Evolutionary conservation across 2,329 filamentous ascomycete genomes (phyloP), one percentile per base, ranked within the genome.

Genomic region (Colletotrichum cereale): DNA sequence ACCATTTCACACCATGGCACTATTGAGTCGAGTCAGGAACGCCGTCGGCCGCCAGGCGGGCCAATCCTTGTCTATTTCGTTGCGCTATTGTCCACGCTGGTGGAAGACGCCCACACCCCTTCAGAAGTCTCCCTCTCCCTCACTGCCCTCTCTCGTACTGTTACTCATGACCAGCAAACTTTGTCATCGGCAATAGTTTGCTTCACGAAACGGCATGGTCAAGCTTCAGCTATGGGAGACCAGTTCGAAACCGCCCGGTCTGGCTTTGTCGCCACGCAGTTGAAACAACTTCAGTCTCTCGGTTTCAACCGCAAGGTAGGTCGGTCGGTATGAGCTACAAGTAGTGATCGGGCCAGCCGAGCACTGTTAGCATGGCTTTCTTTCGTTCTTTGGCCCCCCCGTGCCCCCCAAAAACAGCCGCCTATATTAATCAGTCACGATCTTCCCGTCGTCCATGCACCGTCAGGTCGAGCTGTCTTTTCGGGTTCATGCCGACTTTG

Each of bases 11-110:
- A 47, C n/a, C 34, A 31, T 29, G 14, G 36, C 47, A 53, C 42
- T 34, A 16, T 52, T 29, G 60, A 38, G 50, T 57, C 42, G 60
- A 44, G 50, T 57, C 42, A 18, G 44, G 48, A 66, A 34, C 44
- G 18, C 66, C 36, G 67, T 29, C 60, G n/a, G 29, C 63, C 26
- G 31, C 42, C 56, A 61, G 48, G 18, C 63, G 21, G 42, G 18
- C 40, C 40, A 24, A 62, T 40, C 55, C 38, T 36, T 61, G 56
- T 67, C 65, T 44, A 14, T 29, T 29, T 62, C 24, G 47, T 14
- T 48, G 34, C 47, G n/a, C 31, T 48, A 50, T 52, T 38, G 60
- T 38, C 34, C 31, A 62, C 18, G 16, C 44, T 44, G 47, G 29
- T 52, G 31, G 44, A 50, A 31, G 58, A 36, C 29, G n/a, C 57